Base-by-base conservation (phyloP, 441 rosid species). In the Populus hybrid region DNA sequence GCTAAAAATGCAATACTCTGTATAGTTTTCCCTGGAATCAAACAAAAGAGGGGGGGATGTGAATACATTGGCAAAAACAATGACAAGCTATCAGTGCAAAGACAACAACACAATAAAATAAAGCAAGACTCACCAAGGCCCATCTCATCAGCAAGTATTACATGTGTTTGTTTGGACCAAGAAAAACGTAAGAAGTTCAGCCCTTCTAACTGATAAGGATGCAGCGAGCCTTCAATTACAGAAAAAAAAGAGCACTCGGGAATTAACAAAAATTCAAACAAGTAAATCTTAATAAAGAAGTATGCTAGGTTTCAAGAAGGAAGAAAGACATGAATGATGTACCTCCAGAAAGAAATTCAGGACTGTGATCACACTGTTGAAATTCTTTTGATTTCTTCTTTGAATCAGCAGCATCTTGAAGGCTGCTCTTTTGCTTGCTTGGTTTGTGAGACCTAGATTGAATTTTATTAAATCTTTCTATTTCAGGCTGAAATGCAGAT, bases 91-190 rank as follows among this genome's bases (percentile, higher is more conserved):
- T 65, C 75, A 79, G 57, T 42, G 75, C 59, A 81, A 64, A 80
- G 23, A 69, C 7, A 26, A 50, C 21, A 68, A 35, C 40, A 68
- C 26, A 18, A 14, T 30, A 59, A 34, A 80, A 79, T 8, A 79
- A 57, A 53, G 79, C 24, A 81, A 76, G 61, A 82, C 83, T 85
- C 85, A 94, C 99, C 99, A 76, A 97, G 91, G 70, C 98, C 99
- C 98, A 97, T 97, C 85, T 97, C 99, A 89, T 97, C 99, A 73
- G 99, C 99, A 81, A 97, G 98, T 81, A 97, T 94, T 46, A 93
- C 99, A 85, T 97, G 98, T 0, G 98, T 97, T 77, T 93, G 97
- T 80, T 94, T 94, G 78, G 98, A 93, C 97, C 98, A 94, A 23
- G 99, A 93, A 84, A 90, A 97, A 59, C 98, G 93, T 82, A 97